Conservation (phyloP, 257 asterid species). For the Ballota nigra region DNA sequence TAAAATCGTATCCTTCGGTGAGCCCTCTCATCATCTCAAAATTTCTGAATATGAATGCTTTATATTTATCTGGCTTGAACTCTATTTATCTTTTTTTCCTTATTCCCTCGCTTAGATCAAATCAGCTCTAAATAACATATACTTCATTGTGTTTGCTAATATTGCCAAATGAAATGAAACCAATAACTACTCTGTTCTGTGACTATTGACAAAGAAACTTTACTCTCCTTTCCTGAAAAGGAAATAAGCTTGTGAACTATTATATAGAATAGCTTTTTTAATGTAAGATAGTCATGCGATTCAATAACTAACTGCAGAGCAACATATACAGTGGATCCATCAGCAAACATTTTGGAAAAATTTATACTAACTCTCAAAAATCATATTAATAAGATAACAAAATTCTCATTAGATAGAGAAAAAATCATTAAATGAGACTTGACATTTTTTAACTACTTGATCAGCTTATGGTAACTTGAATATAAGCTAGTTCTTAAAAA, state of each 20-base stretch:
- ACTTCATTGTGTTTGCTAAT: background rate
- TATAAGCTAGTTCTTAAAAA: background rate
- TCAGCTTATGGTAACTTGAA: background rate
- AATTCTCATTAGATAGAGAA: background rate
- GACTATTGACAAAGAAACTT: background rate
- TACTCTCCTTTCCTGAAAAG: background rate
- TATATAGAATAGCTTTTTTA: background rate
- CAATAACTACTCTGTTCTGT: background rate
- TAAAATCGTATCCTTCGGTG: conserved; percentile 97
- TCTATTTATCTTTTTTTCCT: conserved; percentile 12
- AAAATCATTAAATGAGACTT: background rate
- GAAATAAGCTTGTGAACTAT: background rate
- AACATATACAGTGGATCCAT: background rate
- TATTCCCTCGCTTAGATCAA: background rate
- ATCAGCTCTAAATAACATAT: conserved; percentile 2
- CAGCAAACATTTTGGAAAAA: background rate
- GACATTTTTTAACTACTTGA: conserved; percentile 7
- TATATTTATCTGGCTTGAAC: conserved; percentile 2
- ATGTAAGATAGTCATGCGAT: background rate
- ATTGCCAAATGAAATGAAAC: conserved; percentile 5
- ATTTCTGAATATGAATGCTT: background rate
- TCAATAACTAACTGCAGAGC: background rate
- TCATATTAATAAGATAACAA: conserved; percentile 1
- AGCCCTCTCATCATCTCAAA: conserved; percentile 40
- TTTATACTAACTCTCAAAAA: background rate